Base-by-base conservation (phyloP, 2,329 filamentous ascomycete species). In the Akanthomyces lecanii region DNA sequence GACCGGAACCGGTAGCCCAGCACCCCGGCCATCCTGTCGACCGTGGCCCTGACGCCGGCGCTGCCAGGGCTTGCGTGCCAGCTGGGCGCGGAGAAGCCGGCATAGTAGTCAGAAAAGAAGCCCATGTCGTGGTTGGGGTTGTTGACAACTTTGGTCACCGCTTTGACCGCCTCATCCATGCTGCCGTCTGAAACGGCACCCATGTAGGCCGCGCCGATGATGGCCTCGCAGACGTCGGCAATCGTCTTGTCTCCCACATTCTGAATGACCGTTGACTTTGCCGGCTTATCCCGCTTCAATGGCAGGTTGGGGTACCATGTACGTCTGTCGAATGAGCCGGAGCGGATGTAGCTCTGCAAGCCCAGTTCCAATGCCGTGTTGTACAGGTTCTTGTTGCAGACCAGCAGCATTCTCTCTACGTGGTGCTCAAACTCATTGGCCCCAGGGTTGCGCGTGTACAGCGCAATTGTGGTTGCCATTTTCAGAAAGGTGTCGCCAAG, bases 401-500 rank as follows among this genome's bases (percentile, higher is more conserved):
- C 83, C 69, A 98, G 83, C 23, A 89, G 72, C 94, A 98, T 98
- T 18, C 95, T 88, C 68, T 92, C 88, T 8, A 96, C 90, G 70
- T 99, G 95, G 68, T 91, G 95, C 62, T 91, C 87, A 55, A 88
- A 96, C 71, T 99, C 95, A 67, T 92, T 86, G 65, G 89, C 86
- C 54, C 90, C 84, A 0, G 92, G 91, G 23, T 90, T 86, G 33
- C 87, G 82, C 0, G 89, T 89, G 71, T 90, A 98, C 0, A 96
- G 80, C 0, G 92, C 88, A 60, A 99, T 92, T 0, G 93, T 94
- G 0, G 94, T 97, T 12, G 91, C 91, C 88, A 97, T 94, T 76
- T 99, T 99, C 64, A 99, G 81, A 70, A 97, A 97, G 40, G 89
- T 90, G 73, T 99, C 95, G 0, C 95, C 95, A 2, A 98, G 81